Conservation (phyloP, 75 land plant species). For the Pinus albicaulis region DNA sequence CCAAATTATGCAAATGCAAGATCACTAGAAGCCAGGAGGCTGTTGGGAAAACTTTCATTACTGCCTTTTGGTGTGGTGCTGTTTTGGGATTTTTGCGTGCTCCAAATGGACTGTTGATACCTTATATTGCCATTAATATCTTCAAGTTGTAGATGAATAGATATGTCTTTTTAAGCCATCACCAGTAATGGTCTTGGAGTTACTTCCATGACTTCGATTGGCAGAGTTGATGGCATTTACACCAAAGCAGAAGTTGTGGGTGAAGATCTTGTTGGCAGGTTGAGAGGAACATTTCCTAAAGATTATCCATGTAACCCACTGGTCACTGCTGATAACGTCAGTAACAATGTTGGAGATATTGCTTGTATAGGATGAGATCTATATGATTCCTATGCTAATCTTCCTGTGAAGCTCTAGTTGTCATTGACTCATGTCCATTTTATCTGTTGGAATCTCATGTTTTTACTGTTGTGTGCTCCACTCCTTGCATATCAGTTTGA, state of each 20-base stretch:
- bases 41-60: conserved; percentile 30
- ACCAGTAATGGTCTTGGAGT: conserved; percentile 90
- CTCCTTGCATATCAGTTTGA: too few relatives aligned
- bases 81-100: conserved; percentile 84
- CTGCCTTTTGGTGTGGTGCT: conserved; percentile 34
- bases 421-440: too few relatives aligned
- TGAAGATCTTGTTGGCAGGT: conserved; percentile 37
- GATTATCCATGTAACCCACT: background rate
- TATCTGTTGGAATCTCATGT: too few relatives aligned
- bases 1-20: conserved; percentile 38
- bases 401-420: too few relatives aligned
- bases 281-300: background rate
- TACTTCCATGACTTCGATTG: conserved; percentile 82
- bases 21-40: conserved; percentile 21
- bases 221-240: conserved; percentile 87
- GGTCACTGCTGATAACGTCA: background rate
- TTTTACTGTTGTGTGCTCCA: too few relatives aligned
- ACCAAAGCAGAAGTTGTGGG: conserved; percentile 84
- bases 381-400: too few relatives aligned
- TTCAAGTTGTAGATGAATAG: conserved; percentile 83
- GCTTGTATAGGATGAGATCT: too few relatives aligned
- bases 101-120: conserved; percentile 69
- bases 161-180: conserved; percentile 73
- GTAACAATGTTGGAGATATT: background rate
- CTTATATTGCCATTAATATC: conserved; percentile 56